Evolutionary conservation across 306 rosid genomes (phyloP).

Genomic region (Malus orientalis): DNA sequence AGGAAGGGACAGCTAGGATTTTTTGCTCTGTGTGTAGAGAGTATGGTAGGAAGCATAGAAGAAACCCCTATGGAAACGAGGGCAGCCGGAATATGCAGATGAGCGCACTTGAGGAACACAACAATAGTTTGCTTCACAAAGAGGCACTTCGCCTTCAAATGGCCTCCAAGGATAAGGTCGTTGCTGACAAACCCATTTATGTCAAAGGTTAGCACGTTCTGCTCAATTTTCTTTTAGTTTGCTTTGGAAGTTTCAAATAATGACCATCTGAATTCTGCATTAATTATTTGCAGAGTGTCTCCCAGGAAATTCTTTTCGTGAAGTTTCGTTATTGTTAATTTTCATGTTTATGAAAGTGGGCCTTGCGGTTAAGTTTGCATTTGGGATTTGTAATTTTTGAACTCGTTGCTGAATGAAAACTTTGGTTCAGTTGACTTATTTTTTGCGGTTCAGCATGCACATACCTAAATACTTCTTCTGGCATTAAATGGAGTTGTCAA

Average conservation of each 20-base stretch:
- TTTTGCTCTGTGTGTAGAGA: constrained; percentile 97
- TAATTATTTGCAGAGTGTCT: not conserved
- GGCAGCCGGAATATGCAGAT: constrained; percentile 99
- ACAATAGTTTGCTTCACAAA: constrained; percentile 96
- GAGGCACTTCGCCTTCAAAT: constrained; percentile 97
- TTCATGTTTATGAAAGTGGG: not conserved
- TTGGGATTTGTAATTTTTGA: not conserved
- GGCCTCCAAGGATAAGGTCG: constrained; percentile 89
- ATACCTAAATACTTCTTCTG: not conserved
- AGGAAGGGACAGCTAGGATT: constrained; percentile 94
- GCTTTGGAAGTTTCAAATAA: not conserved
- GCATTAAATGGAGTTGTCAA: not conserved
- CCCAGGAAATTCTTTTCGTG: not conserved
- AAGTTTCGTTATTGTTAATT: not conserved
- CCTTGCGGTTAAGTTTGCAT: not conserved
- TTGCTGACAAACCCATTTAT: constrained; percentile 78
- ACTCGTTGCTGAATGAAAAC: not conserved
- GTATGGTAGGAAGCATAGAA: constrained; percentile 90
- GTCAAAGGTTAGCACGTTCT: constrained; percentile 66
- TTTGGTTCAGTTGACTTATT: not conserved
- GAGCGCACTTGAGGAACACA: constrained; percentile 98
- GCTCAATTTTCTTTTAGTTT: not conserved
- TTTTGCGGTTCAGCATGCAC: not conserved
- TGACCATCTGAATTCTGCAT: not conserved
- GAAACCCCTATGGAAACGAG: constrained; percentile 97